Evolutionary conservation across 1,284 basidiomycete species (phyloP), one percentile per base, ranked within the genome.

Genomic region (Hemileia vastatrix): DNA sequence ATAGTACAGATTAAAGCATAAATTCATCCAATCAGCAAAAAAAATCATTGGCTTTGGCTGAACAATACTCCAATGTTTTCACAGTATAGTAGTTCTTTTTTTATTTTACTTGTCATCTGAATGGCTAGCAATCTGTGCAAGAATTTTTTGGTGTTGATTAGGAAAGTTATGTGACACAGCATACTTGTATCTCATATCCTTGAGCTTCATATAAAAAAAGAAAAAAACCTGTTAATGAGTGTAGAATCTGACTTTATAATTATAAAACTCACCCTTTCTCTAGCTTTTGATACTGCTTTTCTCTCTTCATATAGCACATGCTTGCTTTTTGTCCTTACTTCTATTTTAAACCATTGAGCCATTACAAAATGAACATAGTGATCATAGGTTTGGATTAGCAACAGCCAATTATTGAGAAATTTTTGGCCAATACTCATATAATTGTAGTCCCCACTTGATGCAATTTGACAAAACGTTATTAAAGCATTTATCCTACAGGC

Each of bases 381-480:
- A 48, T 51, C 51, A 40, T 58, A 58, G 1, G 47, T 48, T 4
- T 15, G 57, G 15, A 51, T 58, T 6, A 58, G 33, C 15, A 58
- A 32, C 1, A 31, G 2, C 45, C 33, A 23, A 18, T 58, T 36
- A 11, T 27, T 18, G 5, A 44, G 43, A 23, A 57, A 31, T 3
- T 18, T 5, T 6, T 23, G 44, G 31, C 48, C n/a, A 1, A 57
- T 27, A 5, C 51, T 58, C 31, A 58, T 24, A 40, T 58, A 58
- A 21, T 24, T 31, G n/a, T n/a, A n/a, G n/a, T n/a, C n/a, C n/a
- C n/a, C n/a, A n/a, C n/a, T n/a, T n/a, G n/a, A n/a, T n/a, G n/a
- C n/a, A n/a, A n/a, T n/a, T n/a, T n/a, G n/a, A n/a, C n/a, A n/a
- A n/a, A n/a, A n/a, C n/a, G n/a, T n/a, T n/a, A n/a, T n/a, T n/a